A percentile compares a stretch with the other conserved stretches of the same genome.
These are phyloP conservation scores for Xylariaceae sp. DNA, from an alignment of 2,329 filamentous ascomycete genomes.

Conservation along the genomic window DNA sequence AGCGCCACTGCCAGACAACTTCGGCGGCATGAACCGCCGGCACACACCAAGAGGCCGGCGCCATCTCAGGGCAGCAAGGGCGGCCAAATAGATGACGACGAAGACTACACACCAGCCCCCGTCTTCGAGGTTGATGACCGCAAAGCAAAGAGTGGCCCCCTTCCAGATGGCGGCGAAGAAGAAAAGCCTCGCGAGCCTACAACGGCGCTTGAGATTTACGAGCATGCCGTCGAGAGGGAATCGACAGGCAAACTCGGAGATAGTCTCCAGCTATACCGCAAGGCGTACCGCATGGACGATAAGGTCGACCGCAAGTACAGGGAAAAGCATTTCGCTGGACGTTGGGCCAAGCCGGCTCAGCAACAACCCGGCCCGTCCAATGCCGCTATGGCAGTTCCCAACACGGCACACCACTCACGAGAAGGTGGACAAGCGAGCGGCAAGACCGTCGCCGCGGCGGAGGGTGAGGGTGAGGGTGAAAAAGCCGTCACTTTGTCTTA, in stretches of 20 bases:
- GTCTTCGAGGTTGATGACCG: slow-evolving; percentile 30
- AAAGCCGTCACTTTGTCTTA: slow-evolving; percentile 44
- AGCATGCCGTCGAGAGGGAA: slow-evolving; percentile 86
- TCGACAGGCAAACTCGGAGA: slow-evolving; percentile 79
- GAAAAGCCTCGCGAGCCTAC: slow-evolving; percentile 20
- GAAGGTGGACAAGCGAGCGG: slow-evolving; percentile 31
- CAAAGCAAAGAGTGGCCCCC: slow-evolving; percentile 15
- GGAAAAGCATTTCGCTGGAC: slow-evolving; percentile 80
- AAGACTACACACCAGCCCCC: slow-evolving; percentile 27
- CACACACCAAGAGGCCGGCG: slow-evolving; percentile 17
- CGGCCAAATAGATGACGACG: slow-evolving; percentile 28
- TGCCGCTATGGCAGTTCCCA: slow-evolving; percentile 45
- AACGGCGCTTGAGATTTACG: slow-evolving; percentile 84
- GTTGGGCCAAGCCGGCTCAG: slow-evolving; percentile 41
- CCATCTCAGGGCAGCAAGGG: slow-evolving; percentile 14
- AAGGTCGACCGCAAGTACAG: slow-evolving; percentile 81
- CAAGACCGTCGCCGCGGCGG: too few species aligned
- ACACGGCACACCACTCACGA: slow-evolving; percentile 52
- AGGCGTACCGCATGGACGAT: slow-evolving; percentile 85
- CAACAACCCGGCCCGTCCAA: slow-evolving; percentile 32
- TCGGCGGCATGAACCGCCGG: slow-evolving; percentile 12
- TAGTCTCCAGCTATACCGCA: slow-evolving; percentile 80
- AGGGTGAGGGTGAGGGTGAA: too few species aligned
- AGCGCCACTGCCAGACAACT: slow-evolving; percentile 15
- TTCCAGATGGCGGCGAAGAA: slow-evolving; percentile 10